A percentile compares a stretch with the other conserved stretches of the same genome.
Evolutionary conservation across 192 early-diverging fungal species (phyloP).

Genomic region (Podochytrium sp.): DNA sequence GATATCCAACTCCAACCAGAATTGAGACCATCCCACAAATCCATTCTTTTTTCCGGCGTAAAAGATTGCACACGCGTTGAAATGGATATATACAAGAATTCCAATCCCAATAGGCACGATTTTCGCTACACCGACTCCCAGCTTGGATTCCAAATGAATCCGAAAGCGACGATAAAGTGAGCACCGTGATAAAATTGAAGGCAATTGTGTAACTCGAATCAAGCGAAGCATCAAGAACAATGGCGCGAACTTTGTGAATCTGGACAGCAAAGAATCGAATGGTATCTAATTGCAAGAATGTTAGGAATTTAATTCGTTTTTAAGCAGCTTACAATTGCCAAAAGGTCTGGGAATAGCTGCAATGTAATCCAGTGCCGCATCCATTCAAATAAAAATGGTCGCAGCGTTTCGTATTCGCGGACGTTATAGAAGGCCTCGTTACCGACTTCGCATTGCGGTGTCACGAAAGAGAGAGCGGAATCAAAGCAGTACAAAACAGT

Average conservation of each 20-base stretch:
- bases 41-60: neutral
- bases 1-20: neutral
- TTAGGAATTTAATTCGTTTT: neutral
- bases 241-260: neutral
- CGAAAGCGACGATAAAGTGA: neutral
- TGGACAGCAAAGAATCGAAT: neutral
- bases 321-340: constrained; percentile 13
- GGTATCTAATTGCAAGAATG: neutral
- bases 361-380: neutral
- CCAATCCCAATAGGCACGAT: neutral
- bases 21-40: neutral
- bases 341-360: constrained; percentile 7
- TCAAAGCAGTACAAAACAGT: neutral
- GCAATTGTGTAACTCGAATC: neutral
- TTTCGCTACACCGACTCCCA: neutral
- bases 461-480: neutral
- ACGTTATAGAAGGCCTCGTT: neutral
- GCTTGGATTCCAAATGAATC: neutral
- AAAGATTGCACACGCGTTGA: neutral
- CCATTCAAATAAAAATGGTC: neutral
- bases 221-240: neutral
- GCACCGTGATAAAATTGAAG: neutral
- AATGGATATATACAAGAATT: constrained; percentile 13
- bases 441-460: neutral
- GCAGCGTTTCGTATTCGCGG: neutral